phyloP scores from a whole-genome alignment of 1,284 basidiomycete species.

The Earliella scabrosa region DNA sequence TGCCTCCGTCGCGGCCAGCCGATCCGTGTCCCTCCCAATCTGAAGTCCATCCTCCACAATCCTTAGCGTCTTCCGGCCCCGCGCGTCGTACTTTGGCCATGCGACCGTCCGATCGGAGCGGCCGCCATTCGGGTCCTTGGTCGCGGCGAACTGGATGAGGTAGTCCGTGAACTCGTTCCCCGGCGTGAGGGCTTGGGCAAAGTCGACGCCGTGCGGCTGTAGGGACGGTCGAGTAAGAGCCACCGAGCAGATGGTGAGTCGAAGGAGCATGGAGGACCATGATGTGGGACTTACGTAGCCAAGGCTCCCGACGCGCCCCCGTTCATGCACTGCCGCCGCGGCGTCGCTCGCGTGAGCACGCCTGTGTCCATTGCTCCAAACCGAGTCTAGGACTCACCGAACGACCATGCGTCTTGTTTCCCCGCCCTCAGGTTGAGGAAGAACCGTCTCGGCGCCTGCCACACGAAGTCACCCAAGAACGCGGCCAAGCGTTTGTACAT shows the following conservation, averaged over 20 bases:
- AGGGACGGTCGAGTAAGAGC: no score
- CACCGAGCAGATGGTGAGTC: no score
- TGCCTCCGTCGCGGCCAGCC: conserved; percentile 1
- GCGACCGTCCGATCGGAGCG: conserved; percentile 3
- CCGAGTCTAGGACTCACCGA: no score
- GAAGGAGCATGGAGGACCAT: no score
- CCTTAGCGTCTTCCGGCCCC: conserved; percentile 17
- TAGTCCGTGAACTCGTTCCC: conserved; percentile 11
- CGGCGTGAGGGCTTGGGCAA: not conserved
- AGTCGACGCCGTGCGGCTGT: conserved; percentile 7
- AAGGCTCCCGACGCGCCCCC: conserved; percentile 25
- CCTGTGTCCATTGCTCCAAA: no score
- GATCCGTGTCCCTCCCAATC: conserved; percentile 17
- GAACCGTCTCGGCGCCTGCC: conserved; percentile 47
- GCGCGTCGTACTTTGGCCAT: conserved; percentile 23
- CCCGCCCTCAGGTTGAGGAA: conserved; percentile 31
- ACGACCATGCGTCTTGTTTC: no score
- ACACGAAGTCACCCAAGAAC: conserved; percentile 38
- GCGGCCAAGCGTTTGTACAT: conserved; percentile 36
- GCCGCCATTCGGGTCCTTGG: conserved; percentile 14
- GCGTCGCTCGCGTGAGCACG: no score
- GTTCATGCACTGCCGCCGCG: conserved; percentile 46
- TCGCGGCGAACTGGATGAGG: conserved; percentile 13
- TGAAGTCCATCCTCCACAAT: conserved; percentile 25
- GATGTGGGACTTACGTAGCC: conserved; percentile 1